Percentiles rank a stretch among this genome's conserved stretches.
Evolutionary conservation across 2,329 filamentous ascomycete species (phyloP).

Genomic region (Ascocoryne sarcoides): DNA sequence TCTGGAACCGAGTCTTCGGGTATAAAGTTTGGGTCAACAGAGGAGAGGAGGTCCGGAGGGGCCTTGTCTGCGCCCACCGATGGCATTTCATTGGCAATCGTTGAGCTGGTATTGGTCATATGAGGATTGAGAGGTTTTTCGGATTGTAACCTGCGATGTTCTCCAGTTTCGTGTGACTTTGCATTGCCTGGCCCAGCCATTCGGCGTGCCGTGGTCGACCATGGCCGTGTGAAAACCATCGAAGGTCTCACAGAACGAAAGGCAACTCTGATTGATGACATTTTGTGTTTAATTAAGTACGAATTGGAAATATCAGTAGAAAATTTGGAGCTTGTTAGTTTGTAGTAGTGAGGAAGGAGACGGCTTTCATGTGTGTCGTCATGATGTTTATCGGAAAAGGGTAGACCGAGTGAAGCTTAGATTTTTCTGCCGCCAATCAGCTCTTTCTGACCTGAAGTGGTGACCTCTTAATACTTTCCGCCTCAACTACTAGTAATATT

Average conservation of each 20-base stretch:
- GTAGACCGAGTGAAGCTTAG: too few relatives aligned
- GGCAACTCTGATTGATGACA: slow-evolving; percentile 19
- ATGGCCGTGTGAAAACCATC: slow-evolving; percentile 16
- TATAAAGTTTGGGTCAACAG: slow-evolving; percentile 44
- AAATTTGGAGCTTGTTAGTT: too few relatives aligned
- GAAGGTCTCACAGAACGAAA: slow-evolving; percentile 19
- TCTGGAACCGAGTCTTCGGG: slow-evolving; percentile 53
- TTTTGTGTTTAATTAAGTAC: too few relatives aligned
- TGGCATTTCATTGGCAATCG: slow-evolving; percentile 54
- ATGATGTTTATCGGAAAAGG: too few relatives aligned
- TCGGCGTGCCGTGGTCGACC: slow-evolving; percentile 16
- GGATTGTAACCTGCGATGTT: slow-evolving; percentile 46
- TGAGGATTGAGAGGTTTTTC: slow-evolving; percentile 51
- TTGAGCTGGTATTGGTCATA: slow-evolving; percentile 55
- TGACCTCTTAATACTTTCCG: too few relatives aligned
- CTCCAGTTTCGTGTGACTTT: slow-evolving; percentile 38
- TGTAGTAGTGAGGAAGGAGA: too few relatives aligned
- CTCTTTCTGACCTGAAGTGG: too few relatives aligned
- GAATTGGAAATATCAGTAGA: too few relatives aligned
- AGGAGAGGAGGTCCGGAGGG: slow-evolving; percentile 52
- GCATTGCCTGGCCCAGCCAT: slow-evolving; percentile 24
- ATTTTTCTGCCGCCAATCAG: too few relatives aligned
- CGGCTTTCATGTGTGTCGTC: too few relatives aligned
- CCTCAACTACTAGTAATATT: too few relatives aligned
- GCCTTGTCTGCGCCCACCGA: slow-evolving; percentile 45